phyloP scores from a whole-genome alignment of 305 asterid species.

The Fraxinus paxiana region DNA sequence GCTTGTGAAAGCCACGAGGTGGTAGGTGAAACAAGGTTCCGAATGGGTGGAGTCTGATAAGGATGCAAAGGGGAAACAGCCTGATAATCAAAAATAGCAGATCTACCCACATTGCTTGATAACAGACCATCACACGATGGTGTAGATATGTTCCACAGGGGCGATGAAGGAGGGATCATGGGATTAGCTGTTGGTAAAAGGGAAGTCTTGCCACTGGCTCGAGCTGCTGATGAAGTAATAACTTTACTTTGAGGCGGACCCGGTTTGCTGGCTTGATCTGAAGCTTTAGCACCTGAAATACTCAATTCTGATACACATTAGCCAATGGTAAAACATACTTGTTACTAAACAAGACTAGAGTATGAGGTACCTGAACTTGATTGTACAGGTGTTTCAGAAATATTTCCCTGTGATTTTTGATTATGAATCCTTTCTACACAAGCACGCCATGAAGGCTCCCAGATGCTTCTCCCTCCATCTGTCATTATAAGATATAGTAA shows the following conservation, averaged over 20 bases:
- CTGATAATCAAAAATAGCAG: constrained; percentile 52
- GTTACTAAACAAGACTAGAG: constrained; percentile 11
- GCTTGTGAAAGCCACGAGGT: constrained; percentile 50
- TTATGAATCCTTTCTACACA: constrained; percentile 64
- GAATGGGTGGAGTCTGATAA: constrained; percentile 52
- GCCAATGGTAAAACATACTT: constrained; percentile 20
- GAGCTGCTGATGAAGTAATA: constrained; percentile 37
- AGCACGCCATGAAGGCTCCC: constrained; percentile 94
- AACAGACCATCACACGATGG: constrained; percentile 61
- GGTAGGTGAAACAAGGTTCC: constrained; percentile 46
- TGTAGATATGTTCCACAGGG: constrained; percentile 65
- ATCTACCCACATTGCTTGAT: constrained; percentile 43
- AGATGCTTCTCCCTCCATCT: constrained; percentile 79
- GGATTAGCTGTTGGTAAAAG: constrained; percentile 50
- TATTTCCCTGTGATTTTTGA: constrained; percentile 48
- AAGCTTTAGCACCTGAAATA: constrained; percentile 58
- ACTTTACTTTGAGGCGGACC: constrained; percentile 42
- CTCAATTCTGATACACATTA: constrained; percentile 23
- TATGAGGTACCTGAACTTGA: constrained; percentile 56
- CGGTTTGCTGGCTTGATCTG: constrained; percentile 51
- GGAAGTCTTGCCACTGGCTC: constrained; percentile 43
- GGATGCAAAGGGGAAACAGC: constrained; percentile 59
- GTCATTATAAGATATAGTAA: constrained; percentile 9
- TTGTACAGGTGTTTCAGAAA: constrained; percentile 55
- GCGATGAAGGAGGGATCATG: constrained; percentile 56